phyloP scores from a whole-genome alignment of 352 stramenopile genomes.

The Blastocystis sp. region DNA sequence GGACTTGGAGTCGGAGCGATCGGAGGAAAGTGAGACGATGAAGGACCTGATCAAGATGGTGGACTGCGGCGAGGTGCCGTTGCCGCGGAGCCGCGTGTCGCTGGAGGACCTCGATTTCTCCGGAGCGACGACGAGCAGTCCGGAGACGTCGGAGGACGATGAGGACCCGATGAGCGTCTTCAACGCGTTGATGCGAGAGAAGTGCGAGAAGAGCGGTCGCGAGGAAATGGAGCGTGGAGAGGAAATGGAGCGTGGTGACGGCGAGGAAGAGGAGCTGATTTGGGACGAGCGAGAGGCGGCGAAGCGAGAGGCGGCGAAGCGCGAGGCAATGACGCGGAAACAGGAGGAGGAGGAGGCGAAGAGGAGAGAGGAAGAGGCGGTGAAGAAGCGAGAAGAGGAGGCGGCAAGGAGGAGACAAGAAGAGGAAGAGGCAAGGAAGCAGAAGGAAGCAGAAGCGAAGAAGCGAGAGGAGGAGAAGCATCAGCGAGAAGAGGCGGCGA shows the following conservation, averaged over 20 bases:
- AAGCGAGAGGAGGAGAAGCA: background rate
- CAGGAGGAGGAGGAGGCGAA: background rate
- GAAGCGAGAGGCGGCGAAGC: background rate
- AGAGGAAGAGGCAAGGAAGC: background rate
- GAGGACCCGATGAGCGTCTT: background rate
- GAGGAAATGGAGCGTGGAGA: background rate
- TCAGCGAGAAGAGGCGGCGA: background rate
- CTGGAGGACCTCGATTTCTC: background rate
- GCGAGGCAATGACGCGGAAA: background rate
- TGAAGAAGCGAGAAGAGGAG: background rate
- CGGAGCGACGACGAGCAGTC: background rate
- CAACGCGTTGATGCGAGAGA: background rate
- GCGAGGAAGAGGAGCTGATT: background rate
- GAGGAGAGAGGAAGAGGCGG: background rate
- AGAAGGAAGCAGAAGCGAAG: background rate
- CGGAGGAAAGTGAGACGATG: background rate
- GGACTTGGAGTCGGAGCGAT: background rate
- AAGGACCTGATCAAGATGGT: slow-evolving; percentile 5
- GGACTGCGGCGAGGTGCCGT: background rate
- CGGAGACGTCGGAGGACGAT: background rate
- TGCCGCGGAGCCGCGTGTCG: background rate
- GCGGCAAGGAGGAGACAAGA: background rate
- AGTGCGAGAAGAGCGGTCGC: background rate
- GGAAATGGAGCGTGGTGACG: background rate
- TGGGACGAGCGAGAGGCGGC: background rate